Conservation (phyloP, 331 rosid genomes). For the Dryas integrifolia region DNA sequence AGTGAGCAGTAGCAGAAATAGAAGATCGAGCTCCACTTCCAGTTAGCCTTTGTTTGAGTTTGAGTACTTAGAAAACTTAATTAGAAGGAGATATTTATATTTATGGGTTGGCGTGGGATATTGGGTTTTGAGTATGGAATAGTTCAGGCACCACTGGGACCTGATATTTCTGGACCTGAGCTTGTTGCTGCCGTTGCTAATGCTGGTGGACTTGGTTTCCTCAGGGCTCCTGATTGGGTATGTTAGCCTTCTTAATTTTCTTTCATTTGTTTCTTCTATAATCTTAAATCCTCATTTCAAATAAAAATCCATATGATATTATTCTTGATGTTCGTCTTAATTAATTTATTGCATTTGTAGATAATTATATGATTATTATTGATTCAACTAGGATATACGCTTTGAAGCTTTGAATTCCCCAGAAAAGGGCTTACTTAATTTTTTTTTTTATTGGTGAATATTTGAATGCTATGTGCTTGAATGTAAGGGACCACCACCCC, state of each 20-base stretch:
- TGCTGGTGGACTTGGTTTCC: slow-evolving; percentile 65
- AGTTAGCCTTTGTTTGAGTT: too few species aligned
- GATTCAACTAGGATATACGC: too few species aligned
- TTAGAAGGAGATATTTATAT: neutral
- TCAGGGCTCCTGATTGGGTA: slow-evolving; percentile 71
- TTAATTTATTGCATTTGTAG: neutral
- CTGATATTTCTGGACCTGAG: slow-evolving; percentile 67
- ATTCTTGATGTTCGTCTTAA: neutral
- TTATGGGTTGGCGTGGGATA: slow-evolving; percentile 62
- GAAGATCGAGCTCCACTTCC: too few species aligned
- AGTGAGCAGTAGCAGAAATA: neutral
- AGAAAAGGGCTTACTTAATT: too few species aligned
- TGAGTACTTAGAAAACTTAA: neutral
- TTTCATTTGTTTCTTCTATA: neutral
- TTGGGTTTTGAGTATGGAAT: slow-evolving; percentile 63
- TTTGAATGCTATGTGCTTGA: too few species aligned
- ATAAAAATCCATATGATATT: neutral
- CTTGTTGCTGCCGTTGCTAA: slow-evolving; percentile 78
- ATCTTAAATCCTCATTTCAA: neutral
- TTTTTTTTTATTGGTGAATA: too few species aligned
- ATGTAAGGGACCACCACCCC: too few species aligned
- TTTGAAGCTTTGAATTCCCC: too few species aligned
- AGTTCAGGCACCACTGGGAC: slow-evolving; percentile 70
- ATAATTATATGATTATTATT: neutral
- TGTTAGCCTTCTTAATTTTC: neutral